These are phyloP conservation scores for Podaxis pistillaris DNA, from an alignment of 768 basidiomycete genomes.

Conservation along the genomic window DNA sequence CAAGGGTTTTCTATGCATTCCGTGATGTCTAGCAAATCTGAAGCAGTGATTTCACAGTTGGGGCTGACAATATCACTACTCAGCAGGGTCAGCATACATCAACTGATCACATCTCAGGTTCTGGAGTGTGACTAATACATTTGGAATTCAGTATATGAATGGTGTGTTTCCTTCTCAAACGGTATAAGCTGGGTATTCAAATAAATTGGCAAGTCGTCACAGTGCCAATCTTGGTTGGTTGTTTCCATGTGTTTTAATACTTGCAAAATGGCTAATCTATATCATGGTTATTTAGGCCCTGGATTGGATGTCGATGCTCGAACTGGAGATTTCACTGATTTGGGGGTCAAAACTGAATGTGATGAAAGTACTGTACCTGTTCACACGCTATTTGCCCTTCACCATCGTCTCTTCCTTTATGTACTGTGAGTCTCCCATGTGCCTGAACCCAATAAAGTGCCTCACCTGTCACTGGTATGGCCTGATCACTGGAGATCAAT, in stretches of 20 bases:
- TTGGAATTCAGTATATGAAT: background rate
- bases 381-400: conserved; percentile 8
- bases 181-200: background rate
- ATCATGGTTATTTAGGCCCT: background rate
- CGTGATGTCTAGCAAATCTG: too few species aligned
- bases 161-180: background rate
- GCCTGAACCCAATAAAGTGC: too few species aligned
- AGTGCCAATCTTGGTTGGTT: background rate
- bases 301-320: background rate
- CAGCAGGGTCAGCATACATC: background rate
- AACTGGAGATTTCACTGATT: conserved; percentile 7
- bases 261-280: background rate
- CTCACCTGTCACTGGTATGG: too few species aligned
- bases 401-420: background rate
- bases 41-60: too few species aligned
- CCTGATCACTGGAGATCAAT: background rate
- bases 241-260: background rate
- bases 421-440: background rate
- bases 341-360: background rate
- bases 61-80: too few species aligned
- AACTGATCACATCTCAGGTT: background rate
- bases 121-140: background rate
- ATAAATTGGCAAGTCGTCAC: background rate
- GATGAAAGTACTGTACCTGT: background rate
- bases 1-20: too few species aligned